Evolutionary conservation across 495 filamentous ascomycete species (phyloP).

Genomic region (Penicillium daleae): DNA sequence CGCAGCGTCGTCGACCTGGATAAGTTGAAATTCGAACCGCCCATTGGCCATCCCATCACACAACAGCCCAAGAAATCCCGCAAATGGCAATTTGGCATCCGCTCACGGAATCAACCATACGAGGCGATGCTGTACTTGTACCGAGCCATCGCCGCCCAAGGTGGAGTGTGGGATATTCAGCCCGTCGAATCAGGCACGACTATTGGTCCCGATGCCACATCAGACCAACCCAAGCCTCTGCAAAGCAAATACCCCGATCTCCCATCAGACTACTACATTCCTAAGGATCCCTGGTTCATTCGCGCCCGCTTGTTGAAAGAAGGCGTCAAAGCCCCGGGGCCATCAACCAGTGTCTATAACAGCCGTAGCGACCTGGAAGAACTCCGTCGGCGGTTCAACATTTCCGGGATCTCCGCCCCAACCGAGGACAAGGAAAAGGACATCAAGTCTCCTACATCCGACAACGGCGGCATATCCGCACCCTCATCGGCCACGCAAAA

Average conservation of each 20-base stretch:
- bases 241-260: constrained; percentile 53
- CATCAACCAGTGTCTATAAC: constrained; percentile 57
- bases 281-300: constrained; percentile 95
- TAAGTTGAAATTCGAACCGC: constrained; percentile 63
- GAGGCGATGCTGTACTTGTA: constrained; percentile 95
- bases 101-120: constrained; percentile 87
- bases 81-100: constrained; percentile 97
- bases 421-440: constrained; percentile 39
- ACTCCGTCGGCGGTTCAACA: constrained; percentile 51
- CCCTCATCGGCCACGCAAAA: constrained; percentile 48
- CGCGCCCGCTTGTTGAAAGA: constrained; percentile 83
- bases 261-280: constrained; percentile 70
- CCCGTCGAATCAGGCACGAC: constrained; percentile 45
- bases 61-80: constrained; percentile 68
- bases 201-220: constrained; percentile 30
- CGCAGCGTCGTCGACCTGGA: constrained; percentile 61
- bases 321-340: constrained; percentile 59
- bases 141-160: constrained; percentile 82
- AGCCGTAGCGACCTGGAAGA: constrained; percentile 61
- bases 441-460: constrained; percentile 29
- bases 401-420: constrained; percentile 43
- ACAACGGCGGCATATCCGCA: constrained; percentile 37
- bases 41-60: constrained; percentile 66
- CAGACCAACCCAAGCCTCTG: constrained; percentile 41
- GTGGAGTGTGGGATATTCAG: constrained; percentile 76